Conservation (phyloP, 2,329 filamentous ascomycete genomes). For the Phyllosticta citriasiana region DNA sequence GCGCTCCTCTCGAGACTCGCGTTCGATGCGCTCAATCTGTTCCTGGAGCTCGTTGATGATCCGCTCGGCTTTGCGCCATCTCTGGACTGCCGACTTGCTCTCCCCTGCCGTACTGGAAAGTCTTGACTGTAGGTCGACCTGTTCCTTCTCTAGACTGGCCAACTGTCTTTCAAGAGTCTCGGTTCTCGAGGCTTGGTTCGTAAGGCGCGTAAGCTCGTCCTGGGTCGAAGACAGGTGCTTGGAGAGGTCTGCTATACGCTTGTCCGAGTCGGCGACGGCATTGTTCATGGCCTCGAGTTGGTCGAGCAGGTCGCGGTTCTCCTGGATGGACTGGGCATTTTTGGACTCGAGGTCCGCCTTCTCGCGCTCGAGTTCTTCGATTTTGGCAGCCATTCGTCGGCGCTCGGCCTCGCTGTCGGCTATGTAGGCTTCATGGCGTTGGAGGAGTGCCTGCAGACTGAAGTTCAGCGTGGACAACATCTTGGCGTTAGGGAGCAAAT, state of each 20-base stretch:
- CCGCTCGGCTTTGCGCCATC: slow-evolving; percentile 79
- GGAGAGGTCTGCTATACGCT: slow-evolving; percentile 66
- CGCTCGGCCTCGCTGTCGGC: slow-evolving; percentile 83
- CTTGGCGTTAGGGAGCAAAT: slow-evolving; percentile 4
- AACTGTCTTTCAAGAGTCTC: slow-evolving; percentile 74
- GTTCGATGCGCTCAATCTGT: slow-evolving; percentile 81
- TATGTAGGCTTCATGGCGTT: slow-evolving; percentile 90
- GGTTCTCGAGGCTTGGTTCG: slow-evolving; percentile 63
- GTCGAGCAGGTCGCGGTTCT: slow-evolving; percentile 71
- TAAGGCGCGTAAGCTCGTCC: slow-evolving; percentile 63
- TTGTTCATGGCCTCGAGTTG: slow-evolving; percentile 78
- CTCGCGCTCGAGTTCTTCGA: slow-evolving; percentile 63
- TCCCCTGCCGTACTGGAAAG: slow-evolving; percentile 61
- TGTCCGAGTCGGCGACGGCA: slow-evolving; percentile 69
- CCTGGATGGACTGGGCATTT: slow-evolving; percentile 69
- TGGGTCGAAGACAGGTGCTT: slow-evolving; percentile 68
- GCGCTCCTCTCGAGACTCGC: slow-evolving; percentile 68
- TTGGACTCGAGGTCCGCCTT: slow-evolving; percentile 61
- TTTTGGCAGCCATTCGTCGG: slow-evolving; percentile 57
- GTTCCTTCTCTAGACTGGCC: slow-evolving; percentile 68
- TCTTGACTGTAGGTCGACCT: slow-evolving; percentile 59
- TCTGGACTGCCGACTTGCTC: slow-evolving; percentile 64
- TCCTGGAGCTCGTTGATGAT: slow-evolving; percentile 70
- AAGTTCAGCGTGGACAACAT: slow-evolving; percentile 47
- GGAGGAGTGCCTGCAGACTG: slow-evolving; percentile 72